A percentile compares a stretch with the other conserved stretches of the same genome.
Conservation (phyloP, 176 grass and related monocot species). For the Oryza officinalis region DNA sequence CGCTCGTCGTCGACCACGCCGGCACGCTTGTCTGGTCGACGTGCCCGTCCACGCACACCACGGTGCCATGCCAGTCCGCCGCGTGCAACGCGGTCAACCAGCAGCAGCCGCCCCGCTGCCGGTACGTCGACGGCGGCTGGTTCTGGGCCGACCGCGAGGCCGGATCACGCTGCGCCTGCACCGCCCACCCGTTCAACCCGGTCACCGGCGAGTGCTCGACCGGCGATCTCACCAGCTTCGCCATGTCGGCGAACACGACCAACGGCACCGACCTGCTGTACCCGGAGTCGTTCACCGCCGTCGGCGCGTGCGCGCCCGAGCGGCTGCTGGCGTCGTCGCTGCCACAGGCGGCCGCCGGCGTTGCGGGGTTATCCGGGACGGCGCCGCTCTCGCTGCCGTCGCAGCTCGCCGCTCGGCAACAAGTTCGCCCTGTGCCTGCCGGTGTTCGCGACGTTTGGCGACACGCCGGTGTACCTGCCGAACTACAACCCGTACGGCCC, state of each 20-base stretch:
- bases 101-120: slow-evolving; percentile 8
- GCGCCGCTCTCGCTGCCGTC: slow-evolving; percentile 35
- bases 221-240: slow-evolving; percentile 32
- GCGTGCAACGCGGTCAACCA: not conserved
- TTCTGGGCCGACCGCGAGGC: slow-evolving; percentile 4
- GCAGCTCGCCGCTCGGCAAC: slow-evolving; percentile 49
- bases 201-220: slow-evolving; percentile 39
- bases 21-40: slow-evolving; percentile 41
- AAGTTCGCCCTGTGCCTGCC: slow-evolving; percentile 60
- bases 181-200: slow-evolving; percentile 34
- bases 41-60: slow-evolving; percentile 13
- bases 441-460: slow-evolving; percentile 40
- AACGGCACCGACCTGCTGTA: slow-evolving; percentile 21
- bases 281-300: not conserved
- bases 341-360: slow-evolving; percentile 17
- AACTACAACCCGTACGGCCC: too few species aligned
- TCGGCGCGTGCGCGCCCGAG: slow-evolving; percentile 41
- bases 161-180: slow-evolving; percentile 17
- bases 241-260: slow-evolving; percentile 24
- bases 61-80: not conserved
- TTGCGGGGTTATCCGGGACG: slow-evolving; percentile 42
- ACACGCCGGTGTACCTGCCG: slow-evolving; percentile 38
- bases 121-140: slow-evolving; percentile 28
- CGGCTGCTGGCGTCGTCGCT: not conserved
- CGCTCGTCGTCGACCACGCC: slow-evolving; percentile 40